These are phyloP conservation scores for Penicillium mononematosum DNA, from an alignment of 495 filamentous ascomycete genomes.

Conservation along the genomic window DNA sequence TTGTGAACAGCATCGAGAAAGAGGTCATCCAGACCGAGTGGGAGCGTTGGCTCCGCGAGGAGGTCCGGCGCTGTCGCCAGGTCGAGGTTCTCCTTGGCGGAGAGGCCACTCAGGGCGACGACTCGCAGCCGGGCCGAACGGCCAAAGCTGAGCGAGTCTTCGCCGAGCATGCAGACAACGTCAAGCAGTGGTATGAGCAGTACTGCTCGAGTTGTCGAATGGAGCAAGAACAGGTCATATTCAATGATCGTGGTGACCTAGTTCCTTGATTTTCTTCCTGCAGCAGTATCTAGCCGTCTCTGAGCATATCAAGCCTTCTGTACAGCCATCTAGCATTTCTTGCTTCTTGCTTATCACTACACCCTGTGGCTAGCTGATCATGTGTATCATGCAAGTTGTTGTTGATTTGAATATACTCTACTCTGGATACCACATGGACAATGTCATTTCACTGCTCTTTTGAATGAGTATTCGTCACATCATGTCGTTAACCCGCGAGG, in stretches of 20 bases:
- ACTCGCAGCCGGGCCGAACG: conserved; percentile 25
- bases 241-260: conserved; percentile 18
- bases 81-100: conserved; percentile 52
- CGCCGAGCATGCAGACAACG: conserved; percentile 43
- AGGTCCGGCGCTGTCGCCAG: conserved; percentile 65
- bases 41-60: conserved; percentile 82
- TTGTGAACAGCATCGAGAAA: conserved; percentile 83
- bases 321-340: conserved; percentile 15
- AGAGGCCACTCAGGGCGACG: conserved; percentile 29
- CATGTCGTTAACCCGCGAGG: background rate
- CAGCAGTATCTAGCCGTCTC: conserved; percentile 5
- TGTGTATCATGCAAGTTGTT: conserved; percentile 10
- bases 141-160: conserved; percentile 31
- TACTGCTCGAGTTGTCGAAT: conserved; percentile 73
- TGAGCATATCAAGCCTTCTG: conserved; percentile 8
- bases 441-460: conserved; percentile 7
- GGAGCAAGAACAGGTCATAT: conserved; percentile 49
- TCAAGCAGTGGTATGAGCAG: conserved; percentile 63
- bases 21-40: conserved; percentile 84
- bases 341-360: conserved; percentile 28
- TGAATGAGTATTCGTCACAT: conserved; percentile 15
- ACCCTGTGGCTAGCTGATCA: conserved; percentile 28
- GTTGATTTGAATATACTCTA: background rate
- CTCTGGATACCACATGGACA: conserved; percentile 3
- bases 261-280: conserved; percentile 20